phyloP scores from a whole-genome alignment of 768 basidiomycete genomes.

The Russula abietina region DNA sequence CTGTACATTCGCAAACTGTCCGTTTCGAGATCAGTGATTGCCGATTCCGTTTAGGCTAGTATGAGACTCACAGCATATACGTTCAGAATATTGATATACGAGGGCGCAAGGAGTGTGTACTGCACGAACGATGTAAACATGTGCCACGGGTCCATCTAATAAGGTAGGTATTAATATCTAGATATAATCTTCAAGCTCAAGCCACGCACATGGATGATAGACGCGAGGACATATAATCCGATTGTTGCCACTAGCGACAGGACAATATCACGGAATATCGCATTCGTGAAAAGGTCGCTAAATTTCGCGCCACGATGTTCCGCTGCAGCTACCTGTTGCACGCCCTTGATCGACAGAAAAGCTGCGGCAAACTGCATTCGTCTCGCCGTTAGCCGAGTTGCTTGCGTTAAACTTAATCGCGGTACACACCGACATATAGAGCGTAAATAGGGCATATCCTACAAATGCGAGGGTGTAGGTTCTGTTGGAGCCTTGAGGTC shows the following conservation, averaged over 20 bases:
- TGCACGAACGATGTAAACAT: constrained; percentile 97
- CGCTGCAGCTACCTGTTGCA: constrained; percentile 49
- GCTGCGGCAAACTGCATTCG: constrained; percentile 59
- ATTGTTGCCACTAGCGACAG: constrained; percentile 81
- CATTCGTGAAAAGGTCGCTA: constrained; percentile 65
- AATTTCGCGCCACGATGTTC: constrained; percentile 44
- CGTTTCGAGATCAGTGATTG: not conserved
- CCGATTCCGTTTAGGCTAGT: not conserved
- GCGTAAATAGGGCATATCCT: constrained; percentile 83
- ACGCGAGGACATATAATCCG: constrained; percentile 81
- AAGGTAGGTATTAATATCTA: constrained; percentile 5
- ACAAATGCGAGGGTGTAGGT: constrained; percentile 80
- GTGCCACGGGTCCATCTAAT: constrained; percentile 93
- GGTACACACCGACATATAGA: constrained; percentile 89
- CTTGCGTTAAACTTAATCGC: constrained; percentile 7
- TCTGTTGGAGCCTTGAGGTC: constrained; percentile 87
- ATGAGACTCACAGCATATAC: constrained; percentile 65
- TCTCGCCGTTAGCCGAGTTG: constrained; percentile 12
- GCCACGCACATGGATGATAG: constrained; percentile 74
- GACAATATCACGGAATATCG: constrained; percentile 81
- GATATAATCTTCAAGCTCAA: not conserved
- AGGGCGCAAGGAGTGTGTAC: constrained; percentile 86
- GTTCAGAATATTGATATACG: constrained; percentile 89
- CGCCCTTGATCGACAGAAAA: constrained; percentile 76
- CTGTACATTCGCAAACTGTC: constrained; percentile 81